Base-by-base conservation (phyloP, 192 early-diverging fungal species). In the Linnemannia exigua region DNA sequence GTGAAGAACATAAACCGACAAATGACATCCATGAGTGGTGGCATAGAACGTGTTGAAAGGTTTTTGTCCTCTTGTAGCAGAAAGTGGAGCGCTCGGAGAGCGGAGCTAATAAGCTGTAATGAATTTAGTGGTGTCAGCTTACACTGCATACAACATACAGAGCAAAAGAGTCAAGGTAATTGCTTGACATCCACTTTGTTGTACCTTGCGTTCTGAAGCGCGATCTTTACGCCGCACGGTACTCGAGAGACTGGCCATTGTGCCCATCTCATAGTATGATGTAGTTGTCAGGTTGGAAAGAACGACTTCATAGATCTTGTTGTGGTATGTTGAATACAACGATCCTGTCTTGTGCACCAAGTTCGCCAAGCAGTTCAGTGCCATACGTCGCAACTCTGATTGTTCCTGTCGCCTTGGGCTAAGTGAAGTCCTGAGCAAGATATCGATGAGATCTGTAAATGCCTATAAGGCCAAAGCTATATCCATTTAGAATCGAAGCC, bases 361-460 rank as follows among this genome's bases (percentile, higher is more conserved):
- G 71, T 94, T 95, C 28, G 92, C 93, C n/a, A 95, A 69, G 76
- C 93, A 94, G 71, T 90, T 92, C 74, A 95, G 83, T 1, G 94
- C 92, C 92, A 95, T 94, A 46, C 91, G 77, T n/a, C 91, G 86
- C 28, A 86, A 67, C 71, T 93, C 88, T 14, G 50, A 67, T 19
- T 73, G 51, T 2, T 88, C 67, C 2, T 87, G 79, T 66, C 63
- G 79, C 25, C 70, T 70, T 5, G 81, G 70, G 47, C 46, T 74
- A 14, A 76, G 68, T 1, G 83, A 81, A 7, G 81, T 44, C 5
- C 44, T 47, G 9, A 87, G 33, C 28, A 93, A 70, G 25, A 76
- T 83, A 17, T 66, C 35, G 11, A 81, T 73, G 11, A 89, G 50
- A 37, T 87, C 76, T 25, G 74, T 15, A 33, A 87, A 74, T 44